Base-by-base conservation (phyloP, 2,329 filamentous ascomycete species). In the Fusarium buxicola region DNA sequence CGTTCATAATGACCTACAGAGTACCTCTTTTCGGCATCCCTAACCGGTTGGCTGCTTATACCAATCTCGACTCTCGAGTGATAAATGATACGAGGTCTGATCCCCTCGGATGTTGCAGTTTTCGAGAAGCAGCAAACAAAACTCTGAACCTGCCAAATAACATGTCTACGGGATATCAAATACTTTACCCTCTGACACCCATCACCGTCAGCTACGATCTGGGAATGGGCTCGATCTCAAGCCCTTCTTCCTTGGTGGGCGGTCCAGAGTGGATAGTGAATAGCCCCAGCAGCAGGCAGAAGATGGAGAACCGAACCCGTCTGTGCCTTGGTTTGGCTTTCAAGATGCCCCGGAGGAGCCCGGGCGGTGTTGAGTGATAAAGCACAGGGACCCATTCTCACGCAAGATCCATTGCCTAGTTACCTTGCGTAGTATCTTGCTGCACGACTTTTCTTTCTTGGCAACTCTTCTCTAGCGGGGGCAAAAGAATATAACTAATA, bases 211-310 rank as follows among this genome's bases (percentile, higher is more conserved):
- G 11, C 11, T 43, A 47, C 60, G 55, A 64, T 63, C 48, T 28
- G 21, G 36, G 47, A 49, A 49, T 49, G 44, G 35, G 39, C 56
- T 65, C 56, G 61, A 64, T 62, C 44, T 28, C 60, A 45, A 60
- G 58, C 31, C 31, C 25, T 48, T 49, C 21, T 61, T 65, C 56
- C 60, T 58, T 65, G 47, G 41, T 40, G 18, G 54, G 46, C 44
- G 57, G 24, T 28, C 48, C 58, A 35, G 49, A 65, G 46, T 53
- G 46, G 46, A 40, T 49, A 49, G 24, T n/a, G n/a, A n/a, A n/a
- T 6, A 24, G 27, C 21, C 30, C 44, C 43, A 46, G 41, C 27
- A 35, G 41, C 15, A 25, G 12, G 38, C 27, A 30, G 13, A 55
- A 54, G 36, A 55, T 55, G 39, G 60, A 53, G 60, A 51, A 55